Evolutionary conservation across 352 stramenopile species (phyloP).

Genomic region (Globisporangium uncinulatum): DNA sequence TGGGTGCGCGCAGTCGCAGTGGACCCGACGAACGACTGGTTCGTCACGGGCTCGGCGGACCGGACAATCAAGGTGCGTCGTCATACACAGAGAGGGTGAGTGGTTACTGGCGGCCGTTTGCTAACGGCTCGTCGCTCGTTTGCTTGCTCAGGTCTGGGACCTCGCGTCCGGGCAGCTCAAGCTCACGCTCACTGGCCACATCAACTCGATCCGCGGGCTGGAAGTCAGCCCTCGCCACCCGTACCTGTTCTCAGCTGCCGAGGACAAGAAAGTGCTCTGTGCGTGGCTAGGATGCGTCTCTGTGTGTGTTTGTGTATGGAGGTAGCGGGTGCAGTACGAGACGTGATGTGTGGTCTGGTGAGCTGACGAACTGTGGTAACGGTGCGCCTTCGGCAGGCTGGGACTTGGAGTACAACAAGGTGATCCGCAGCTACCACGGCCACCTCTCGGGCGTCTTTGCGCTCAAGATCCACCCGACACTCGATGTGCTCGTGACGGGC

Average conservation of each 20-base stretch:
- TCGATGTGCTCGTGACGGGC: conserved; percentile 98
- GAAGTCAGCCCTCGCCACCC: conserved; percentile 94
- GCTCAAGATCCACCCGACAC: conserved; percentile 96
- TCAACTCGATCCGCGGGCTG: conserved; percentile 96
- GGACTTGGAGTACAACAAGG: conserved; percentile 99
- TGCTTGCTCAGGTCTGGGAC: conserved; percentile 82
- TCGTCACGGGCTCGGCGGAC: conserved; percentile 96
- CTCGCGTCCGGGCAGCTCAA: conserved; percentile 96
- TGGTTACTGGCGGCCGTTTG: neutral
- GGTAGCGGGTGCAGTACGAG: too few relatives aligned
- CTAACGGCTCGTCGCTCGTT: neutral
- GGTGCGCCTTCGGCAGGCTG: conserved; percentile 57
- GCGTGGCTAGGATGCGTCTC: conserved; percentile 5
- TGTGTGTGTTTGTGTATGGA: neutral
- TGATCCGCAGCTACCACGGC: conserved; percentile 99
- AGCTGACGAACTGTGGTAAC: neutral
- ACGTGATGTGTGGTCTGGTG: too few relatives aligned
- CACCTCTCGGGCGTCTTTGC: conserved; percentile 98
- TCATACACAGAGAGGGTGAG: neutral
- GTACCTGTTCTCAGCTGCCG: conserved; percentile 97
- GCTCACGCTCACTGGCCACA: conserved; percentile 98
- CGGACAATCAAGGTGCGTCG: conserved; percentile 93
- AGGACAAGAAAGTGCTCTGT: conserved; percentile 99
- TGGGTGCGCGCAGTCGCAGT: conserved; percentile 98
- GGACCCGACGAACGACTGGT: conserved; percentile 98